These are phyloP conservation scores for Pythium sukuiense DNA, from an alignment of 352 stramenopile genomes.

Conservation along the genomic window DNA sequence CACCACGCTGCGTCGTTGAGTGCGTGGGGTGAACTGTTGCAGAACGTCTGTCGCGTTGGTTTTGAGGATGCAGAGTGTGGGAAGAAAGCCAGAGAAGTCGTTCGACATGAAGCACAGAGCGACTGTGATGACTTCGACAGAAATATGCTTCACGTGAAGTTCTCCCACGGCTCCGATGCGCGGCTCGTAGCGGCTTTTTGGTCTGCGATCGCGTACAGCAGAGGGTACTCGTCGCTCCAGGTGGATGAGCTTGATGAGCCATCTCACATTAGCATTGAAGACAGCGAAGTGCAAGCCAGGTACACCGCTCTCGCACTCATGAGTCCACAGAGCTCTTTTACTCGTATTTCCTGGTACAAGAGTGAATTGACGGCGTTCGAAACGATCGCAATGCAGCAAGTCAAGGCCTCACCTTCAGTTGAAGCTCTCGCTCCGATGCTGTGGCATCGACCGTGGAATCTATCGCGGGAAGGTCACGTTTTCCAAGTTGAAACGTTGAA, in stretches of 20 bases:
- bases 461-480: background rate
- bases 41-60: background rate
- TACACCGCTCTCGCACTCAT: constrained; percentile 9
- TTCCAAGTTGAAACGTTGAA: constrained; percentile 2
- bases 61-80: background rate
- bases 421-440: background rate
- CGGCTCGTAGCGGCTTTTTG: constrained; percentile 12
- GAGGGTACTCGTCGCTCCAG: constrained; percentile 8
- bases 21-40: background rate
- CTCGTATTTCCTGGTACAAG: constrained; percentile 2
- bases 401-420: background rate
- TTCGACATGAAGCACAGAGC: background rate
- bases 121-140: background rate
- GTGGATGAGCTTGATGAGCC: constrained; percentile 6
- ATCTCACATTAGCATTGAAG: background rate
- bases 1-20: background rate
- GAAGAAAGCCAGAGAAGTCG: background rate
- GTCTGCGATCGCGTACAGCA: constrained; percentile 16
- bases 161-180: background rate
- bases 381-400: constrained; percentile 1
- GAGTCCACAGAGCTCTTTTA: background rate
- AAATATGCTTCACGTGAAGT: background rate
- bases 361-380: background rate
- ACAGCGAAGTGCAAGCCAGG: background rate
- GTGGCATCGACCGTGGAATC: background rate